A percentile compares a stretch with the other conserved stretches of the same genome.
phyloP scores from a whole-genome alignment of 2,329 filamentous ascomycete genomes.

The Sporothrix pallida region DNA sequence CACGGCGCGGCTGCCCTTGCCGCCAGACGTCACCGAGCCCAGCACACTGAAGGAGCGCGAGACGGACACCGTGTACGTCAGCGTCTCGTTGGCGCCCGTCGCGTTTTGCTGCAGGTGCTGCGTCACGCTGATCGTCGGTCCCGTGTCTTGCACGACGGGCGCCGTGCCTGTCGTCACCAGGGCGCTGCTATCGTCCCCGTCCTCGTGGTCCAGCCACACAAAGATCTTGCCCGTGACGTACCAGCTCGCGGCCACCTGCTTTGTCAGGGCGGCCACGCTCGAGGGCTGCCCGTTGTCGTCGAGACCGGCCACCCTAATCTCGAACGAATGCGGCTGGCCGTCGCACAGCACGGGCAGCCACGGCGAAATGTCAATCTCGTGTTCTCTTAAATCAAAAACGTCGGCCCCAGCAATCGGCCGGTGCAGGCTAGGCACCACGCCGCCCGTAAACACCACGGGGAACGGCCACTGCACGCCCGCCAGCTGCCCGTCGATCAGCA shows the following conservation, averaged over 20 bases:
- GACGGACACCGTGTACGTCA: conserved; percentile 64
- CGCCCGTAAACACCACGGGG: conserved; percentile 81
- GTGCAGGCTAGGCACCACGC: conserved; percentile 77
- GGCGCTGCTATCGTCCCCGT: conserved; percentile 40
- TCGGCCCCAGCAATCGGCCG: conserved; percentile 79
- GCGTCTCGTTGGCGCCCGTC: conserved; percentile 62
- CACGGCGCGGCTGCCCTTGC: conserved; percentile 39
- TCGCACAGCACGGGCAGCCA: conserved; percentile 74
- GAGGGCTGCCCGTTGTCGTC: conserved; percentile 55
- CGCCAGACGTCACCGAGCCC: conserved; percentile 56
- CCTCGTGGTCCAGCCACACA: conserved; percentile 70
- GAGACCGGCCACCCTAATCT: conserved; percentile 70
- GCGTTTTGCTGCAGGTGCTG: conserved; percentile 53
- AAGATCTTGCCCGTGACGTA: conserved; percentile 80
- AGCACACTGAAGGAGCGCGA: conserved; percentile 60
- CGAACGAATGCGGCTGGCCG: conserved; percentile 67
- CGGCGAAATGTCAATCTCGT: conserved; percentile 81
- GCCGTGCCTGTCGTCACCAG: conserved; percentile 56
- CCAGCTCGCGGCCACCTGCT: conserved; percentile 71
- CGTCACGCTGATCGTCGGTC: conserved; percentile 50
- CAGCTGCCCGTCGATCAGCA: conserved; percentile 73
- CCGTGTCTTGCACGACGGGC: conserved; percentile 41
- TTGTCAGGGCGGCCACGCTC: conserved; percentile 52
- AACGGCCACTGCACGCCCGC: conserved; percentile 83
- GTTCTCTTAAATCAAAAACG: conserved; percentile 77